Conservation (phyloP, 169 alveolate genomes). For the Plasmodium yoelii region DNA sequence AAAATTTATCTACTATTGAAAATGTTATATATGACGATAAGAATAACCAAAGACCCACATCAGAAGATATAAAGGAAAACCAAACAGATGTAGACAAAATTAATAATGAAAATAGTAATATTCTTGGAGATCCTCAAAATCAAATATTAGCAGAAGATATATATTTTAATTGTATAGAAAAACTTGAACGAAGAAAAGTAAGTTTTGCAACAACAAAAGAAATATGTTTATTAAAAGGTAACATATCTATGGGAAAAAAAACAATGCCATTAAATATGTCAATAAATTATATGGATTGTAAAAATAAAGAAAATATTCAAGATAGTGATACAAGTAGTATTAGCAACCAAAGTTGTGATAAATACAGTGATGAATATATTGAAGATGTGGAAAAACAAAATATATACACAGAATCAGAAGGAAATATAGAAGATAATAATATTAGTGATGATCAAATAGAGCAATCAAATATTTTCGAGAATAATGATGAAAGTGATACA, state of each 20-base stretch:
- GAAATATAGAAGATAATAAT: background rate
- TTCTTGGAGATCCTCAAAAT: background rate
- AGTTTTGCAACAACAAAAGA: conserved; percentile 74
- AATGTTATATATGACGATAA: background rate
- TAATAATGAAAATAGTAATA: conserved; percentile 1
- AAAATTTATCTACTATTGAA: conserved; percentile 5
- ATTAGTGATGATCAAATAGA: background rate
- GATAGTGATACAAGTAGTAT: background rate
- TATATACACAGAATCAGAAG: background rate
- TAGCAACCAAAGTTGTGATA: background rate
- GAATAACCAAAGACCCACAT: background rate
- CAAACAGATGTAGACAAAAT: background rate
- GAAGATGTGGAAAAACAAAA: background rate
- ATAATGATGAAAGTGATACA: background rate
- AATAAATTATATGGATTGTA: conserved; percentile 10
- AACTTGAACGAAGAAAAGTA: conserved; percentile 56
- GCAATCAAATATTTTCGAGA: background rate
- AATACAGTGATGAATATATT: background rate
- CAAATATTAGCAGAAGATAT: background rate
- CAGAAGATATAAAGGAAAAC: conserved; percentile 9
- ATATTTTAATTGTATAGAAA: conserved; percentile 27
- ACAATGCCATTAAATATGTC: conserved; percentile 52
- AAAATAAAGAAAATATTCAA: background rate
- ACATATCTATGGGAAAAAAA: conserved; percentile 33
- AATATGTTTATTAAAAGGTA: conserved; percentile 36